phyloP scores from a whole-genome alignment of 129 eudicot genomes.

The Cynara cardunculus region DNA sequence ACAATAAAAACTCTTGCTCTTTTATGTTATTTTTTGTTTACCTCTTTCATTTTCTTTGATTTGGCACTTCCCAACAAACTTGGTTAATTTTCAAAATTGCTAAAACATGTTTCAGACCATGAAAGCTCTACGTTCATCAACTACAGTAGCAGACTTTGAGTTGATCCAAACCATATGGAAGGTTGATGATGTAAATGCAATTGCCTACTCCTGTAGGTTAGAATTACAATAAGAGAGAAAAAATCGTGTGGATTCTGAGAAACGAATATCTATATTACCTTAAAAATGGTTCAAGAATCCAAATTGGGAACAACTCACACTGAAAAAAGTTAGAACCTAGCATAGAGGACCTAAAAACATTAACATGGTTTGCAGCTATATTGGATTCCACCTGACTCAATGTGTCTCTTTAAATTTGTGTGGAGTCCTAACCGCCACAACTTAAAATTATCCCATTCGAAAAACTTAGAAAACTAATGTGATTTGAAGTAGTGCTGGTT shows the following conservation, averaged over 20 bases:
- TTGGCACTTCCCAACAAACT: background rate
- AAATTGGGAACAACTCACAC: background rate
- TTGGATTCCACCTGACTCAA: background rate
- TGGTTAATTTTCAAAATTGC: background rate
- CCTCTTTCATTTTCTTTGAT: background rate
- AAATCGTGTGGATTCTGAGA: background rate
- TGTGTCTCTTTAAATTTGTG: background rate
- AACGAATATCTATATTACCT: background rate
- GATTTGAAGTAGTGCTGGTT: background rate
- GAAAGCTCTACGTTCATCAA: background rate
- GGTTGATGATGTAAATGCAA: background rate
- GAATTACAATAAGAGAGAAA: background rate
- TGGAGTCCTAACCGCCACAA: background rate
- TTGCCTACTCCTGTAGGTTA: background rate
- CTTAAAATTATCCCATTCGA: background rate
- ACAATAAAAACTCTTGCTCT: background rate
- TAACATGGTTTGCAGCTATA: background rate
- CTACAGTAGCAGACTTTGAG: background rate
- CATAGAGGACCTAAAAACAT: background rate
- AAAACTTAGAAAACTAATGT: background rate
- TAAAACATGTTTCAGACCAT: background rate
- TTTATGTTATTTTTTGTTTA: too few relatives aligned
- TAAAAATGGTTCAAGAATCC: background rate
- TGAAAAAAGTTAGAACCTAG: background rate
- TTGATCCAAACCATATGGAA: background rate